Percentiles rank a stretch among this genome's conserved stretches.
phyloP scores from a whole-genome alignment of 2,329 filamentous ascomycete genomes.

The Calonectria pauciramosa region DNA sequence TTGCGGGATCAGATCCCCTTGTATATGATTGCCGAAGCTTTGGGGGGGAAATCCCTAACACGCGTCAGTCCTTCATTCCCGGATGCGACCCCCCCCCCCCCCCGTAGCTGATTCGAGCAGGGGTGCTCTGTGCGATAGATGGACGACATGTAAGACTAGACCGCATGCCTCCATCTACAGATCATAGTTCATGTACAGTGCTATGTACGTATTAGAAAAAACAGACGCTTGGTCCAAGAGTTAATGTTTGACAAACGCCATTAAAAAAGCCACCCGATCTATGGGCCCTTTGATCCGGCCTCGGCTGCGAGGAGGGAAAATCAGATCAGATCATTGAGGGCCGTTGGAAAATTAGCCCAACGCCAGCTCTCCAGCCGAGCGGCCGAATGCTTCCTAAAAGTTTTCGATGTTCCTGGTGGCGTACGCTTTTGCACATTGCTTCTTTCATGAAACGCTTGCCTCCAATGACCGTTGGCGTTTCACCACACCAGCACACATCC shows the following conservation, averaged over 20 bases:
- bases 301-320: neutral
- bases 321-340: constrained; percentile 27
- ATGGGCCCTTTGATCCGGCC: neutral
- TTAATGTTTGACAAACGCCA: neutral
- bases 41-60: constrained; percentile 1
- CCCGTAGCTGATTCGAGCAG: neutral
- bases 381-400: neutral
- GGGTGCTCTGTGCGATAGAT: neutral
- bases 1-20: constrained; percentile 10
- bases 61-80: constrained; percentile 15
- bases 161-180: constrained; percentile 8
- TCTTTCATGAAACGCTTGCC: constrained; percentile 12
- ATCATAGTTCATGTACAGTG: constrained; percentile 17
- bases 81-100: neutral
- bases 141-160: neutral
- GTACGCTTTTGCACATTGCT: constrained; percentile 6
- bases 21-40: constrained; percentile 11
- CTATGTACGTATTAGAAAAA: too few relatives aligned
- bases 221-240: constrained; percentile 23
- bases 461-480: constrained; percentile 2
- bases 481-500: neutral
- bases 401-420: neutral
- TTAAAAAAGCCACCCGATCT: neutral
- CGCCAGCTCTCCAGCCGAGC: neutral
- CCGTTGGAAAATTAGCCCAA: neutral